Percentiles rank a stretch among this genome's conserved stretches.
These are phyloP conservation scores for Tricholoma sp. DNA, from an alignment of 768 basidiomycete genomes.

Conservation along the genomic window DNA sequence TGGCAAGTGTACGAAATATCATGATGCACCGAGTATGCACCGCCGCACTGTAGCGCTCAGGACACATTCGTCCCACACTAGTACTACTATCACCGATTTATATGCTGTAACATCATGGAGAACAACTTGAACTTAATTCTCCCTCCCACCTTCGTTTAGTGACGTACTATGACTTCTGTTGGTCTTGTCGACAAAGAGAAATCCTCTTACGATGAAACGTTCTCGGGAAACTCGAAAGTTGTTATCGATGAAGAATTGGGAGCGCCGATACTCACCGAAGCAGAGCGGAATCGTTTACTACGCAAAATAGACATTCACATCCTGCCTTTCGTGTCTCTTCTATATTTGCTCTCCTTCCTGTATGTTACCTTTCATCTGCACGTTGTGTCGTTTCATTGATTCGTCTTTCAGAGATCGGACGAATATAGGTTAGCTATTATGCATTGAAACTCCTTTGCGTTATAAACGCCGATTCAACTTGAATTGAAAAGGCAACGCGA, in stretches of 20 bases:
- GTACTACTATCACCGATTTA: neutral
- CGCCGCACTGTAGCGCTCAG: too few relatives aligned
- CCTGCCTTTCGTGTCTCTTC: slow-evolving; percentile 37
- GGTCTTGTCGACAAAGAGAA: slow-evolving; percentile 1
- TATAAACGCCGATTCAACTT: neutral
- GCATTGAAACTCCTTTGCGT: too few relatives aligned
- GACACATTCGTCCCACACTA: too few relatives aligned
- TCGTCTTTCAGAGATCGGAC: slow-evolving; percentile 25
- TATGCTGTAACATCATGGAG: neutral
- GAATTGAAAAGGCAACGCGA: slow-evolving; percentile 22
- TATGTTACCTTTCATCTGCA: slow-evolving; percentile 19
- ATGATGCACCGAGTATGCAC: too few relatives aligned
- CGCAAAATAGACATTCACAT: slow-evolving; percentile 42
- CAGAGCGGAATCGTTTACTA: slow-evolving; percentile 23
- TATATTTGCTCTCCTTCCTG: slow-evolving; percentile 44
- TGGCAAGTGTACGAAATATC: too few relatives aligned
- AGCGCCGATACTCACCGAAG: slow-evolving; percentile 12
- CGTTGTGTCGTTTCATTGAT: neutral
- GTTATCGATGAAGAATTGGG: neutral
- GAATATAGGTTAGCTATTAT: slow-evolving; percentile 24
- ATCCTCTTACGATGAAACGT: slow-evolving; percentile 8
- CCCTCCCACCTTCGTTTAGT: neutral
- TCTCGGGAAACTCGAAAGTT: slow-evolving; percentile 1
- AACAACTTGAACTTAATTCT: neutral
- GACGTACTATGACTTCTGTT: neutral